These are phyloP conservation scores for Starmerella bombicola DNA, from an alignment of 805 yeast species.

Conservation along the genomic window DNA sequence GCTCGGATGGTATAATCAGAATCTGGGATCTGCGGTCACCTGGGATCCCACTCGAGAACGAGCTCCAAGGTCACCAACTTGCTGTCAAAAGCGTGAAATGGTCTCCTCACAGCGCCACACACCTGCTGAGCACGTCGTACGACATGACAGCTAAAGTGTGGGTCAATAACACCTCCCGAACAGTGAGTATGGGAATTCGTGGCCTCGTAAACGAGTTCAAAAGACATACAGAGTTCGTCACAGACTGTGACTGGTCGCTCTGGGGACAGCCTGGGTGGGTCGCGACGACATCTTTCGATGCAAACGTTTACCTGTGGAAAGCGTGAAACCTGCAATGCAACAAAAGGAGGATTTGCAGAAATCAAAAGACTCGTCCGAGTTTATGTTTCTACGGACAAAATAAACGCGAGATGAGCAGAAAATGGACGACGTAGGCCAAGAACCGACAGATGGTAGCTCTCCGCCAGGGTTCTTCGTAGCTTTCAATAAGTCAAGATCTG, in stretches of 20 bases:
- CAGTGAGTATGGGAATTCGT: constrained; percentile 16
- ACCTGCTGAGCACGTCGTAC: constrained; percentile 64
- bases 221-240: constrained; percentile 74
- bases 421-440: too few relatives aligned
- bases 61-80: constrained; percentile 73
- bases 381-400: too few relatives aligned
- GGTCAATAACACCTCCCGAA: constrained; percentile 47
- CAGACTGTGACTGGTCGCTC: constrained; percentile 87
- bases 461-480: too few relatives aligned
- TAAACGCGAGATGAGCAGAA: too few relatives aligned
- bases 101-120: constrained; percentile 76
- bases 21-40: constrained; percentile 83
- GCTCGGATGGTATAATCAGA: constrained; percentile 76
- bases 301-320: constrained; percentile 84
- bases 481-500: too few relatives aligned
- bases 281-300: constrained; percentile 94
- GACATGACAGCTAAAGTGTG: constrained; percentile 89
- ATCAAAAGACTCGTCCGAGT: too few relatives aligned
- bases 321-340: constrained; percentile 1
- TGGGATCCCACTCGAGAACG: constrained; percentile 50
- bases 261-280: constrained; percentile 98
- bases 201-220: constrained; percentile 50
- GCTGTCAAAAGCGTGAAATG: constrained; percentile 74
- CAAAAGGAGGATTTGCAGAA: too few relatives aligned
- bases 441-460: too few relatives aligned